Percentiles rank a stretch among this genome's conserved stretches.
Evolutionary conservation across 1,284 basidiomycete genomes (phyloP).

Genomic region (Tilletia caries): DNA sequence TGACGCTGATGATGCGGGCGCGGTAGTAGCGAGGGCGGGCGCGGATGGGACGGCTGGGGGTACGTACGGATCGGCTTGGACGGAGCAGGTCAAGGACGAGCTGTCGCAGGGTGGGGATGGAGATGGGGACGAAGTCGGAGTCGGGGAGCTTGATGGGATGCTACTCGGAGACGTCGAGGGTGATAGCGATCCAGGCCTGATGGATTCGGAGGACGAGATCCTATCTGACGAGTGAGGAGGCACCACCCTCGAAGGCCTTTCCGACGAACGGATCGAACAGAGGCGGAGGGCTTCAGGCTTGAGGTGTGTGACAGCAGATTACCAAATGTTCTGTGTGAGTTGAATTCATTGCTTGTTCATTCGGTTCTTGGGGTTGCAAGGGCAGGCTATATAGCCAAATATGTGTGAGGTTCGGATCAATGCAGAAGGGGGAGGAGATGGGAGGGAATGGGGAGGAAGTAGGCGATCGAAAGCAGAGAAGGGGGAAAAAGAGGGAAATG

Average conservation of each 20-base stretch:
- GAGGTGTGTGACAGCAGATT: too few relatives aligned
- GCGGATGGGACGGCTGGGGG: not conserved
- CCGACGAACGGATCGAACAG: too few relatives aligned
- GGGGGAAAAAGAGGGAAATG: not conserved
- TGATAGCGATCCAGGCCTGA: not conserved
- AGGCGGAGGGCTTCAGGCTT: too few relatives aligned
- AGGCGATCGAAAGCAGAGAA: not conserved
- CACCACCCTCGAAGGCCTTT: too few relatives aligned
- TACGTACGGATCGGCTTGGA: not conserved
- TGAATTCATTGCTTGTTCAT: too few relatives aligned
- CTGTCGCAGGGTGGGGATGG: not conserved
- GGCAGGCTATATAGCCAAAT: too few relatives aligned
- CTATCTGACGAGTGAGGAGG: not conserved
- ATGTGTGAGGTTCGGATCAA: too few relatives aligned
- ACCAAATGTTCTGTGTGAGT: too few relatives aligned
- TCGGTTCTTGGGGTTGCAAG: too few relatives aligned
- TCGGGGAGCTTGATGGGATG: too few relatives aligned
- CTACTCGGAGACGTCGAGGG: too few relatives aligned
- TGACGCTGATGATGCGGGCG: not conserved
- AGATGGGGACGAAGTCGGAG: too few relatives aligned
- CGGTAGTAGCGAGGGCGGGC: not conserved
- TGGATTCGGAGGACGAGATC: slow-evolving; percentile 11
- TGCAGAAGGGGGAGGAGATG: not conserved
- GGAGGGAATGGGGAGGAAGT: not conserved
- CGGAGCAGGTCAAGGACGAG: not conserved